Evolutionary conservation across 2,329 filamentous ascomycete genomes (phyloP), one percentile per base, ranked within the genome.

Genomic region (Seiridium unicorne): DNA sequence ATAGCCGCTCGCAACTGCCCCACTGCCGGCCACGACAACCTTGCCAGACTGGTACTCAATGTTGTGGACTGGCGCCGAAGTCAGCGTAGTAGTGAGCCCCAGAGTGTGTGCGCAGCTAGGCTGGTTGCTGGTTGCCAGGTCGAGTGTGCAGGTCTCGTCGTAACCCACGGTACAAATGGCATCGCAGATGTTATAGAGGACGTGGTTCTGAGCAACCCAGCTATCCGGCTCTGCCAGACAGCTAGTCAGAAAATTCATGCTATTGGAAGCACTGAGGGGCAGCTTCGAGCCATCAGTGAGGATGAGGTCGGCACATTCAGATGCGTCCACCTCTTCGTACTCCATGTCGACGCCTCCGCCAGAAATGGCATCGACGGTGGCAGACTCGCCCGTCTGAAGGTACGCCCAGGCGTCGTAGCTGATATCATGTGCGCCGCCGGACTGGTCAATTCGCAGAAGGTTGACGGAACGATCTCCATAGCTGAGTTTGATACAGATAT

Each of bases 361-460:
- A 38, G 69, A 60, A 2, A 76, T 72, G 13, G 83, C 82, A 53
- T 76, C 68, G 11, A 75, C 69, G 6, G 72, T 74, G 46, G 84
- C 84, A 8, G 77, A 75, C 62, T 77, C 66, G 64, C 84, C 84
- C 36, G 77, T 82, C 65, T 72, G 71, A 46, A 87, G 81, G 67
- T 82, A 81, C 76, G 84, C 85, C 82, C 83, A 87, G 55, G 84
- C 84, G 64, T 86, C 84, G 74, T 86, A 87, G 62, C 76, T 79
- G 72, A 87, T 79, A 70, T 87, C 84, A 69, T 83, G 72, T 55
- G 83, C 84, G 59, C 83, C 83, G 42, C 75, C 77, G 1, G 83
- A 86, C 60, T 76, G 73, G 73, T 86, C 84, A 60, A 87, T 75
- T 68, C 80, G 79, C 62, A 87, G 79, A 57, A 92, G 82, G 65